Evolutionary conservation across 768 basidiomycete genomes (phyloP).

Genomic region (Tulasnella sp.): DNA sequence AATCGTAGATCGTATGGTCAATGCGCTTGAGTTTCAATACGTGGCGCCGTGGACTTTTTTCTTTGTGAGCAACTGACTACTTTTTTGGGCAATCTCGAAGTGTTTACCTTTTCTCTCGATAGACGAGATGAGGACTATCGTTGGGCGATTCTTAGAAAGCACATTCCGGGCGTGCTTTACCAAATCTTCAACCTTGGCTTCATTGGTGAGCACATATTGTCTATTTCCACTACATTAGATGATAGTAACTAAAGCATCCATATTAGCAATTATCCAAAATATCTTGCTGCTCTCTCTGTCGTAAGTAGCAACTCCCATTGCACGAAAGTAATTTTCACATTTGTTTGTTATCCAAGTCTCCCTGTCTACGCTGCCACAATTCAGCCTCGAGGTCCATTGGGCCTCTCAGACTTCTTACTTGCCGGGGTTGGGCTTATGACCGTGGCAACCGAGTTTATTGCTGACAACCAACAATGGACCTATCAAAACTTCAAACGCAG

Average conservation of each 20-base stretch:
- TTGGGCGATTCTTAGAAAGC: conserved; percentile 62
- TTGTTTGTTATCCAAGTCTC: conserved; percentile 21
- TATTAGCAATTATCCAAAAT: conserved; percentile 67
- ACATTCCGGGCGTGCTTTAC: conserved; percentile 43
- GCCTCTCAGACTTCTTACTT: conserved; percentile 55
- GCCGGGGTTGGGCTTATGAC: conserved; percentile 43
- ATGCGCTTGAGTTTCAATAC: conserved; percentile 65
- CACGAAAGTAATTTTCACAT: neutral
- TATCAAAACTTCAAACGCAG: conserved; percentile 51
- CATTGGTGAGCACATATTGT: conserved; percentile 36
- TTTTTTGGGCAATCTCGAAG: neutral
- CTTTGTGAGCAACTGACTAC: conserved; percentile 35
- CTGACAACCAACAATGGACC: conserved; percentile 77
- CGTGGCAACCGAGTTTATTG: conserved; percentile 59
- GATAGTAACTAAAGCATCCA: conserved; percentile 15
- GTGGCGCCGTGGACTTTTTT: conserved; percentile 68
- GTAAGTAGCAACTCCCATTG: conserved; percentile 14
- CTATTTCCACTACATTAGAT: neutral
- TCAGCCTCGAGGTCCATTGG: conserved; percentile 39
- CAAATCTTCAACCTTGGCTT: conserved; percentile 56
- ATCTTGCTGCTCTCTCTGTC: conserved; percentile 61
- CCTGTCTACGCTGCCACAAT: conserved; percentile 42
- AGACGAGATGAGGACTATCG: conserved; percentile 86
- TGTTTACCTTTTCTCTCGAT: conserved; percentile 4
- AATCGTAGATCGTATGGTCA: conserved; percentile 22